Evolutionary conservation across 2,329 filamentous ascomycete genomes (phyloP), one percentile per base, ranked within the genome.

Genomic region (Fusarium sp.): DNA sequence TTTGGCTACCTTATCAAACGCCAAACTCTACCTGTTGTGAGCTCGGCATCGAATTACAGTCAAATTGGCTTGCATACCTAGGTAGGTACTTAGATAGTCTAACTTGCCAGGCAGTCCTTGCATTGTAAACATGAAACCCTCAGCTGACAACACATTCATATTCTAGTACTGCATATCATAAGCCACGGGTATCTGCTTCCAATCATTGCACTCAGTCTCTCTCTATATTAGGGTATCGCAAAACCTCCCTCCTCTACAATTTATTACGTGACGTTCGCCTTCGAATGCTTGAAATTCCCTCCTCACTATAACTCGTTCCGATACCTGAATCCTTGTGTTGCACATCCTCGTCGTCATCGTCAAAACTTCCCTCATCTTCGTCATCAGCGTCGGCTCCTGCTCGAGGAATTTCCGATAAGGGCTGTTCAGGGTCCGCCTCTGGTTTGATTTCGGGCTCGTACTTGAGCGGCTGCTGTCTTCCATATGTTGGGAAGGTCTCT

Each of bases 261-360:
- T 36, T 58, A 22, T 70, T 74, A 13, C 78, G 79, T 16, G 79
- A 82, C 30, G 66, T 61, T 54, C 82, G 76, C 44, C 78, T 78
- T 44, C 82, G 80, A 26, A 83, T 66, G 30, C 73, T 79, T 16
- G 74, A 74, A 20, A 75, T 73, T 5, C 81, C 80, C 39, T 78
- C 81, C 44, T 85, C 84, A 67, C 83, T 85, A 66, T 82, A 86
- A 68, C 88, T 89, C 31, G 89, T 91, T 7, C 89, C 89, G 63
- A 87, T 78, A 1, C 88, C 88, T 24, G 84, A 86, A 73, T 87
- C 86, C 14, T 81, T 81, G 38, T 65, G 78, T 33, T 74, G 73
- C 39, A 41, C 51, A 54, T 76, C 65, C 4, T 70, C 65, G 13
- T 81, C 81, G n/a, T 78, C 79, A n/a, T 83, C 81, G 33, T 85